Conservation (phyloP, 179 eudicot species). For the Drosera spatulata region DNA sequence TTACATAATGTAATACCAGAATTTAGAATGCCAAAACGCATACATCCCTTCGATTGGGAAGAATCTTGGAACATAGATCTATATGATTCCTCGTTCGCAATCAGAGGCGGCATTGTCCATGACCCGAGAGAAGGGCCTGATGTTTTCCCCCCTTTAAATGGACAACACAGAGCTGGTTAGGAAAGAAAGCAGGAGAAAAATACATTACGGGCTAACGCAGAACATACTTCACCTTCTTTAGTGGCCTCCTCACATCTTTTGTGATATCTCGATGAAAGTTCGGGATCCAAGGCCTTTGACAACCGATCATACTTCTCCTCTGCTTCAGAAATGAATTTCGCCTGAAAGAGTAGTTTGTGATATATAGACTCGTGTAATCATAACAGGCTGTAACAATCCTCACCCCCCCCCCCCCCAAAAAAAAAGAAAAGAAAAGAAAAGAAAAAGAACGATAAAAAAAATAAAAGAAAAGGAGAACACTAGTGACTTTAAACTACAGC, state of each 20-base stretch:
- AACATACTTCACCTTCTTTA: slow-evolving; percentile 47
- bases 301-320: slow-evolving; percentile 61
- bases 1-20: too few species aligned
- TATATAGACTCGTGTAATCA: too few species aligned
- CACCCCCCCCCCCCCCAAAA: too few species aligned
- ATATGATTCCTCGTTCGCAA: slow-evolving; percentile 61
- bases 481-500: too few species aligned
- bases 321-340: slow-evolving; percentile 60
- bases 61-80: slow-evolving; percentile 28
- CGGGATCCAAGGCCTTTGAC: slow-evolving; percentile 50
- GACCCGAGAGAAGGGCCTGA: slow-evolving; percentile 75
- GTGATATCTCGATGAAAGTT: slow-evolving; percentile 39
- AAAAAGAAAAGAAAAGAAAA: too few species aligned
- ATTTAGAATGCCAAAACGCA: too few species aligned
- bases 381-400: too few species aligned
- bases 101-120: slow-evolving; percentile 78
- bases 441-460: too few species aligned
- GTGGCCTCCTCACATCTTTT: slow-evolving; percentile 96
- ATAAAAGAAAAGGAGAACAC: too few species aligned
- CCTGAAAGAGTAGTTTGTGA: slow-evolving; percentile 22
- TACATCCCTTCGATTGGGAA: slow-evolving; percentile 10
- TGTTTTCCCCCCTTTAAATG: slow-evolving; percentile 54
- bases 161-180: background rate
- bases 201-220: background rate
- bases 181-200: background rate